These are phyloP conservation scores for Cyclospora cayetanensis DNA, from an alignment of 169 alveolate genomes.

Conservation along the genomic window DNA sequence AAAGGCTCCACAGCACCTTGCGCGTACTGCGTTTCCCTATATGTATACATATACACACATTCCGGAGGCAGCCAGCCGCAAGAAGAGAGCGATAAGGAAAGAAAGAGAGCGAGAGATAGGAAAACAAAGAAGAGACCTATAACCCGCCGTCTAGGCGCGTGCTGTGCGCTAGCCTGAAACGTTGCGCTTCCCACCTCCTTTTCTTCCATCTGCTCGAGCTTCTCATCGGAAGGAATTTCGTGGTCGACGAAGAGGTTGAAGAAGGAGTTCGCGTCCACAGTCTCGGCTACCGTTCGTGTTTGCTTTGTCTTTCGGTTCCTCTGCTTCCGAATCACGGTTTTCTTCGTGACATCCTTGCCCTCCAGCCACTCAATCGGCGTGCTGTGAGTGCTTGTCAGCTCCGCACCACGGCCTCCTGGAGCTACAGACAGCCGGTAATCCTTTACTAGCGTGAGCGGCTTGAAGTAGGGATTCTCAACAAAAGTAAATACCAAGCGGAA, in stretches of 20 bases:
- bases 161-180: no score
- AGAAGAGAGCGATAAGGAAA: no score
- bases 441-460: slow-evolving; percentile 69
- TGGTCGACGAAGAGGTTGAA: slow-evolving; percentile 64
- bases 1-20: not conserved
- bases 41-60: not conserved
- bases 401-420: slow-evolving; percentile 58
- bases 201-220: slow-evolving; percentile 33
- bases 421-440: slow-evolving; percentile 64
- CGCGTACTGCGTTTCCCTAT: not conserved
- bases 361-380: slow-evolving; percentile 59
- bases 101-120: no score
- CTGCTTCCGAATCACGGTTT: slow-evolving; percentile 27
- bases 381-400: slow-evolving; percentile 56
- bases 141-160: no score
- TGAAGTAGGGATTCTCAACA: slow-evolving; percentile 76
- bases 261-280: slow-evolving; percentile 43
- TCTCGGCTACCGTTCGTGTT: slow-evolving; percentile 24
- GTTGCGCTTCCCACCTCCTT: slow-evolving; percentile 8
- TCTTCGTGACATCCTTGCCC: slow-evolving; percentile 72
- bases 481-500: slow-evolving; percentile 74
- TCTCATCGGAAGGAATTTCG: slow-evolving; percentile 58
- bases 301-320: slow-evolving; percentile 53
- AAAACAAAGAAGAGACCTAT: no score
- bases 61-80: no score